These are phyloP conservation scores for Globisporangium spiculum DNA, from an alignment of 352 stramenopile species.

Conservation along the genomic window DNA sequence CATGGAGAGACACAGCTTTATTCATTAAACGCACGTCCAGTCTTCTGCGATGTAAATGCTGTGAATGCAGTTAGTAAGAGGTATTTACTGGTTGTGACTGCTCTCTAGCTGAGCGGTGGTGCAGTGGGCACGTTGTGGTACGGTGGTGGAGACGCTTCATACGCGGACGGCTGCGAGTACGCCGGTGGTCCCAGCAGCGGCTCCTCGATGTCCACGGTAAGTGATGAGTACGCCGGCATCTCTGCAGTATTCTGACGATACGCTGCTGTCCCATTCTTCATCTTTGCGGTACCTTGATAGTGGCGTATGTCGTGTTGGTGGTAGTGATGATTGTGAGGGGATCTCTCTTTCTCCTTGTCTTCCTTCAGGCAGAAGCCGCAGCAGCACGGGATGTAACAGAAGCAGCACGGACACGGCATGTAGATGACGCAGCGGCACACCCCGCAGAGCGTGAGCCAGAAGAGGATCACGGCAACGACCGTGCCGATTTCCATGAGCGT, in stretches of 20 bases:
- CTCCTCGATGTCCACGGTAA: slow-evolving; percentile 65
- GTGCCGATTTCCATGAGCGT: too few species aligned
- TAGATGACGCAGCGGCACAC: slow-evolving; percentile 14
- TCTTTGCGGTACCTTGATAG: background rate
- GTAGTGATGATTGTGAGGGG: background rate
- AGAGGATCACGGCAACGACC: background rate
- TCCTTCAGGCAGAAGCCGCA: slow-evolving; percentile 44
- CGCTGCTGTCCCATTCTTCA: background rate
- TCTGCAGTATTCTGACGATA: background rate
- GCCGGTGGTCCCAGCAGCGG: slow-evolving; percentile 44
- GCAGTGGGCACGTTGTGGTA: slow-evolving; percentile 67
- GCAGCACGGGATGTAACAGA: slow-evolving; percentile 27
- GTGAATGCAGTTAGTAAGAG: background rate
- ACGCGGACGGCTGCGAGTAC: slow-evolving; percentile 35
- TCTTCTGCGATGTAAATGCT: background rate
- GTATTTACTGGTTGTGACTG: background rate
- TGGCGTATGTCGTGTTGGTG: slow-evolving; percentile 5
- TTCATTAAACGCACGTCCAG: background rate
- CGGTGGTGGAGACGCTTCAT: slow-evolving; percentile 38
- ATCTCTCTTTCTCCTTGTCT: background rate
- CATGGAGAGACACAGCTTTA: background rate
- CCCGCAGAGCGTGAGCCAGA: slow-evolving; percentile 20
- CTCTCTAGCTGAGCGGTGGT: slow-evolving; percentile 40
- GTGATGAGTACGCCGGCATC: slow-evolving; percentile 21
- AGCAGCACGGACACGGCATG: slow-evolving; percentile 14